These are phyloP conservation scores for Tilletia horrida DNA, from an alignment of 1,284 basidiomycete genomes.

Conservation along the genomic window DNA sequence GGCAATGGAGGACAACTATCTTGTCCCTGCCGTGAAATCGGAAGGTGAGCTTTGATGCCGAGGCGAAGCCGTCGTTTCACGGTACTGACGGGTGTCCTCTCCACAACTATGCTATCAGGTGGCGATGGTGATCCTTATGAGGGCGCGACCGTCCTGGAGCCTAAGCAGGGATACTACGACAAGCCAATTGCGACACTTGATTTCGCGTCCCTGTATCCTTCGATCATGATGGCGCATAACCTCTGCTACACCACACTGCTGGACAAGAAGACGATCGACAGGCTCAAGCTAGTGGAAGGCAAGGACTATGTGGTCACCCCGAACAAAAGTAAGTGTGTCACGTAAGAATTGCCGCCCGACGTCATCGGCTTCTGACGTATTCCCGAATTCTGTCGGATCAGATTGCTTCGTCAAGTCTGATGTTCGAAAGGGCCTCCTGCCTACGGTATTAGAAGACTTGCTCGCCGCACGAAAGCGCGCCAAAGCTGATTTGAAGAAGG, in stretches of 20 bases:
- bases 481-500: constrained; percentile 54
- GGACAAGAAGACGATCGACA: constrained; percentile 50
- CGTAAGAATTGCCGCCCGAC: neutral
- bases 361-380: neutral
- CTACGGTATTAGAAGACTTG: constrained; percentile 50
- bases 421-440: constrained; percentile 50
- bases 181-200: constrained; percentile 52
- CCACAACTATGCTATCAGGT: neutral
- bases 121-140: constrained; percentile 52
- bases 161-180: constrained; percentile 54
- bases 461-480: constrained; percentile 51
- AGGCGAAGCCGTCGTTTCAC: neutral
- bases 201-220: constrained; percentile 54
- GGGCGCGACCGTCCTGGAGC: constrained; percentile 53
- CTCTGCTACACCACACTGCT: constrained; percentile 54
- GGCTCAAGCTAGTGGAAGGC: constrained; percentile 44
- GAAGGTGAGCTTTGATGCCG: constrained; percentile 28
- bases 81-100: neutral
- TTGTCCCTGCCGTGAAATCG: constrained; percentile 51
- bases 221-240: constrained; percentile 56
- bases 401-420: constrained; percentile 48
- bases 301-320: constrained; percentile 52
- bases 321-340: constrained; percentile 39
- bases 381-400: neutral
- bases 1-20: constrained; percentile 51